These are phyloP conservation scores for Lasiodiplodia sp. DNA, from an alignment of 2,329 filamentous ascomycete genomes.

Conservation along the genomic window DNA sequence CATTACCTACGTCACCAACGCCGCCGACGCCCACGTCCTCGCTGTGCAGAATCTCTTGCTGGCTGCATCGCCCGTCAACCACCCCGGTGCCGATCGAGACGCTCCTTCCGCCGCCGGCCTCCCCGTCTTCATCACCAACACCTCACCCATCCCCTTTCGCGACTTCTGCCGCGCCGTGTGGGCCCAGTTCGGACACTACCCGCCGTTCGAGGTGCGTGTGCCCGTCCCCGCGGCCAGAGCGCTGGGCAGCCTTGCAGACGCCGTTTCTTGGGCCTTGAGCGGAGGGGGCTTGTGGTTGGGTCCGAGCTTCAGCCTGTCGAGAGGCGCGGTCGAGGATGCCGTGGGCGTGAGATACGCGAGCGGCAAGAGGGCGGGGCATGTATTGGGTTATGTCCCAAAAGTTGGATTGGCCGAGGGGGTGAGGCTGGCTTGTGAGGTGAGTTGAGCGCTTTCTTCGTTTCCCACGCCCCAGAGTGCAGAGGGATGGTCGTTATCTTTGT, in stretches of 20 bases:
- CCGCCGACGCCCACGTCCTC: constrained; percentile 81
- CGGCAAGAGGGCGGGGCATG: constrained; percentile 57
- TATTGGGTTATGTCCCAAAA: constrained; percentile 61
- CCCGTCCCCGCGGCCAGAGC: constrained; percentile 58
- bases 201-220: constrained; percentile 56
- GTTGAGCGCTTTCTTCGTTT: background rate
- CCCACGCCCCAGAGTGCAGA: background rate
- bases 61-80: constrained; percentile 50
- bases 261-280: constrained; percentile 55
- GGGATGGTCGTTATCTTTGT: too few species aligned
- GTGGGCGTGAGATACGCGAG: constrained; percentile 61
- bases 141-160: constrained; percentile 88
- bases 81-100: background rate
- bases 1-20: constrained; percentile 73
- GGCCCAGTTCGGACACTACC: constrained; percentile 65
- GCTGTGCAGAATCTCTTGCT: constrained; percentile 74
- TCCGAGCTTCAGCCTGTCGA: constrained; percentile 31
- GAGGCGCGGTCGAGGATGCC: constrained; percentile 64
- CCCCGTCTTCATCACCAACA: constrained; percentile 90
- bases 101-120: constrained; percentile 69
- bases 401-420: constrained; percentile 62
- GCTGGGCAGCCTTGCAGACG: constrained; percentile 56
- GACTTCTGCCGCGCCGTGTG: constrained; percentile 84
- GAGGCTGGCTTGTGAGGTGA: constrained; percentile 23
- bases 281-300: constrained; percentile 54